Conservation (phyloP, 2,329 filamentous ascomycete species). For the Exophiala phaeomuriformis region DNA sequence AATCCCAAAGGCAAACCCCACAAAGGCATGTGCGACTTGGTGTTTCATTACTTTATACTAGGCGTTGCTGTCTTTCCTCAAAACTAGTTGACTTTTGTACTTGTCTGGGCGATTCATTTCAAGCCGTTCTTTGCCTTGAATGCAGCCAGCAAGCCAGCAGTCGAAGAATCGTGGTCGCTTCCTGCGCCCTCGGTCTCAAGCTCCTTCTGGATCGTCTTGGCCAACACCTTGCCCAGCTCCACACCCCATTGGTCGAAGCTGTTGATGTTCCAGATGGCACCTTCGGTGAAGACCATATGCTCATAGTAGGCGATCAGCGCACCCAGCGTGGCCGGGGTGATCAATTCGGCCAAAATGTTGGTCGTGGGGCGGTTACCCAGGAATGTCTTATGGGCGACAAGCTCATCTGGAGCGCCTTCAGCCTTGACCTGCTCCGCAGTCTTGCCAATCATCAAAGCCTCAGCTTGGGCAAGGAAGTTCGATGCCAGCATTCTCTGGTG, state of each 20-base stretch:
- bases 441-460: constrained; percentile 50
- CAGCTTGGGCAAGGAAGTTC: constrained; percentile 46
- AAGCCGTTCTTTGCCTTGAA: constrained; percentile 70
- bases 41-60: background rate
- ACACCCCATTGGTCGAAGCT: constrained; percentile 99
- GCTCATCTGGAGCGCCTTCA: constrained; percentile 41
- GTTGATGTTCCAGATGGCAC: constrained; percentile 99
- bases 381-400: constrained; percentile 99
- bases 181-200: constrained; percentile 67
- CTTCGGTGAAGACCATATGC: constrained; percentile 95
- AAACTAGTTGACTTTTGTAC: too few relatives aligned
- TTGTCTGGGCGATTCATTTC: constrained; percentile 15
- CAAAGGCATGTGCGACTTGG: too few relatives aligned
- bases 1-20: too few relatives aligned
- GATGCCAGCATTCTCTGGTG: constrained; percentile 66
- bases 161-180: constrained; percentile 74
- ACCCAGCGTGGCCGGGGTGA: constrained; percentile 87
- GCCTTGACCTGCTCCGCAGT: constrained; percentile 43
- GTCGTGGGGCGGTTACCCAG: constrained; percentile 95
- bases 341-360: constrained; percentile 84
- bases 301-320: constrained; percentile 98
- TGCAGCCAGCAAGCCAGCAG: constrained; percentile 77
- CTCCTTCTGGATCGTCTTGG: constrained; percentile 84
- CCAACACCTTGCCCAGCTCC: constrained; percentile 90
- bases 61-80: too few relatives aligned